Evolutionary conservation across 768 basidiomycete species (phyloP), one percentile per base, ranked within the genome.

Genomic region (Pisolithus sp.): DNA sequence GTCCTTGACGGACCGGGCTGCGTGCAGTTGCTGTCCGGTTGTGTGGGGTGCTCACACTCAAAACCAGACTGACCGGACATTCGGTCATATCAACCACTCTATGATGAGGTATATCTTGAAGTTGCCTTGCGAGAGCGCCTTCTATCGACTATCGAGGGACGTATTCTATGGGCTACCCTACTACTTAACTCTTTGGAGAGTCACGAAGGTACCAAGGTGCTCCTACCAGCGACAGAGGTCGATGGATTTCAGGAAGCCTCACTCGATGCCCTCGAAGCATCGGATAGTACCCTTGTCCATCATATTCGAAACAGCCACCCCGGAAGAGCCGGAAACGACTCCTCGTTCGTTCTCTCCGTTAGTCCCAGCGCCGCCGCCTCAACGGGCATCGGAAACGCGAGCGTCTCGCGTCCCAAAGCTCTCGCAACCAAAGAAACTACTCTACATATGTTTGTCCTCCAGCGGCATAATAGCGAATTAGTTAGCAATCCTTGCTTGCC

Each of bases 121-220:
- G 67, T 79, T 18, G 62, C 70, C 18, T 57, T 78, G n/a, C 68
- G 75, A 37, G 58, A 71, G 50, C 68, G 75, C 20, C 62, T 78
- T 42, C 63, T 64, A 12, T 66, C 65, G 17, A 72, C 74, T 9
- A 62, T 75, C 2, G 65, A 74, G 50, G 72, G 75, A 20, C 70
- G 77, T 24, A 66, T 79, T 15, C 68, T 71, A 37, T 78, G 76
- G 76, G 74, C 74, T 5, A 57, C 73, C 31, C 58, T 70, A 18
- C 57, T 76, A 53, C 63, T 73, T 55, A 62, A 71, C 13, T 62
- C 71, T 13, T 54, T 76, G 15, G 46, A 64, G 28, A 62, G 52
- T 6, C 54, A 45, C 36, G 45, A 48, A 17, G 46, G 57, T 20
- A 46, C 56, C 56, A 52, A 56, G 24, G 56, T 5, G 24, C 36